These are phyloP conservation scores for Poa pratensis DNA, from an alignment of 176 grass and related monocot genomes.

Conservation along the genomic window DNA sequence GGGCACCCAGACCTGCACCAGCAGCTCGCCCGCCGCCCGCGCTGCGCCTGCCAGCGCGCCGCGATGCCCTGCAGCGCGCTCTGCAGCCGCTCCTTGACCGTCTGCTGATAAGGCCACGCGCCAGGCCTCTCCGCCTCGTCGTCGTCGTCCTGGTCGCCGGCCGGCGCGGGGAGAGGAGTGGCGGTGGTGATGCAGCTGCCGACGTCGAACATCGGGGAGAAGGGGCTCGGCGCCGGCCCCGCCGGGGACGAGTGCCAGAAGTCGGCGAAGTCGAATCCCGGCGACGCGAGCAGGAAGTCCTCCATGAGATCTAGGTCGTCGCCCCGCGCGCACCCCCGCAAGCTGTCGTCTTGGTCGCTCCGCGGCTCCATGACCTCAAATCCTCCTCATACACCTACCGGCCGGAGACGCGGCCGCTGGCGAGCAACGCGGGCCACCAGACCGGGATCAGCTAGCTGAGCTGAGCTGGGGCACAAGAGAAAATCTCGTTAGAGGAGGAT, in stretches of 20 bases:
- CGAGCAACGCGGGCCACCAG: slow-evolving; percentile 33
- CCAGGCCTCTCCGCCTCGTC: slow-evolving; percentile 11
- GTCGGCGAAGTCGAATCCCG: slow-evolving; percentile 56
- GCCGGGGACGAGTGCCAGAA: slow-evolving; percentile 33
- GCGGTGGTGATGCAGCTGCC: slow-evolving; percentile 45
- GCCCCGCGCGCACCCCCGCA: slow-evolving; percentile 20
- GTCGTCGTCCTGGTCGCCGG: neutral
- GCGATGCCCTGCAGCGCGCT: slow-evolving; percentile 70
- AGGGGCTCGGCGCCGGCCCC: neutral
- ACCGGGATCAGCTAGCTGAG: slow-evolving; percentile 12
- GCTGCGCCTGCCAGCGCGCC: slow-evolving; percentile 50
- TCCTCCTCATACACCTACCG: slow-evolving; percentile 9
- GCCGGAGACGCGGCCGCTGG: neutral
- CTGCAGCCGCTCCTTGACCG: slow-evolving; percentile 69
- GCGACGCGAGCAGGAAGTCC: slow-evolving; percentile 54
- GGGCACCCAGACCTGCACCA: slow-evolving; percentile 89
- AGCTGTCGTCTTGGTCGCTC: slow-evolving; percentile 8
- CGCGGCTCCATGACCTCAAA: slow-evolving; percentile 48
- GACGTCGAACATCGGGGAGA: slow-evolving; percentile 55
- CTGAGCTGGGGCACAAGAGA: neutral
- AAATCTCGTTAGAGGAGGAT: slow-evolving; percentile 3
- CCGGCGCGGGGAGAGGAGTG: neutral
- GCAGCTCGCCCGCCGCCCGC: slow-evolving; percentile 52
- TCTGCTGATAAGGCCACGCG: slow-evolving; percentile 17
- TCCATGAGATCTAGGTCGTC: slow-evolving; percentile 75